These are phyloP conservation scores for Rubia balearica DNA, from an alignment of 305 asterid species.

Conservation along the genomic window DNA sequence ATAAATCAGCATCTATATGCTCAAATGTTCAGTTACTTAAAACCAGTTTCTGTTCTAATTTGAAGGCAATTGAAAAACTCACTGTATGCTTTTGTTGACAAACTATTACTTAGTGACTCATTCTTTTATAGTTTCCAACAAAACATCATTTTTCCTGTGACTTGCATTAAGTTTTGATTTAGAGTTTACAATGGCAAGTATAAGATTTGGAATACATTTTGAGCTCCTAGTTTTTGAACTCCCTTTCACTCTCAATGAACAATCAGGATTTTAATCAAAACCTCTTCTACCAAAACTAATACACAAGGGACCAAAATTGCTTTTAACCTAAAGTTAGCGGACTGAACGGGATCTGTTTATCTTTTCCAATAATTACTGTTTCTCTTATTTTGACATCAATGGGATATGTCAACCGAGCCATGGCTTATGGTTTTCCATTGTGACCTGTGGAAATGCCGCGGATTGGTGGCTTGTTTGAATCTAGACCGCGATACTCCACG, in stretches of 20 bases:
- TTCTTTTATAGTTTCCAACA: not conserved
- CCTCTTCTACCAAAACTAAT: not conserved
- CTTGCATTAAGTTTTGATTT: not conserved
- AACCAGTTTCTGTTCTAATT: not conserved
- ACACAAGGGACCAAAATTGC: not conserved
- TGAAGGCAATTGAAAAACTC: no score
- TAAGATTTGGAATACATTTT: not conserved
- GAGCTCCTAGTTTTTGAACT: not conserved
- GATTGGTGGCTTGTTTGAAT: not conserved
- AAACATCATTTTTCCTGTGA: not conserved
- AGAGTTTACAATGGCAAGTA: not conserved
- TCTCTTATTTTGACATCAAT: not conserved
- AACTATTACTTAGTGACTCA: not conserved
- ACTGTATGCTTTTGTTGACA: not conserved
- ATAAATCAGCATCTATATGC: not conserved
- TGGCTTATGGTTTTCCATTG: not conserved
- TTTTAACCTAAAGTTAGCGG: not conserved
- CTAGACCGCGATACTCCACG: not conserved
- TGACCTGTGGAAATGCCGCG: not conserved
- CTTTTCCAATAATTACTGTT: not conserved
- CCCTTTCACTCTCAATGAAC: not conserved
- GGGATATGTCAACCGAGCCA: not conserved
- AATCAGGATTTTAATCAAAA: not conserved
- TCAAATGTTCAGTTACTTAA: not conserved
- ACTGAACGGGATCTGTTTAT: not conserved